A percentile compares a stretch with the other conserved stretches of the same genome.
Conservation (phyloP, 176 grass and related monocot species). For the Carex myosuroides region DNA sequence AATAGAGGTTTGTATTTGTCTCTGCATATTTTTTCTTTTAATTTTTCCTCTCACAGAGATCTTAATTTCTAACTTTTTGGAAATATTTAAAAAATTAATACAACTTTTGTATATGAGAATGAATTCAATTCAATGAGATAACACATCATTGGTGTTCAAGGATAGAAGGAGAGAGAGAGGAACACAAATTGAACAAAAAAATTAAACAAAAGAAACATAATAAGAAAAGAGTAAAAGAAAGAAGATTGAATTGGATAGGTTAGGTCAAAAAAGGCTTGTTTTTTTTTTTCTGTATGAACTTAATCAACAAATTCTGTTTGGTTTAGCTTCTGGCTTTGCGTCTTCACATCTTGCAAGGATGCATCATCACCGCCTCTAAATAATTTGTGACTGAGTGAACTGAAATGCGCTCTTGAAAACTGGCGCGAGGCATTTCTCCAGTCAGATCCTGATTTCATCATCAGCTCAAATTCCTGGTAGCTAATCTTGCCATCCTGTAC, state of each 20-base stretch:
- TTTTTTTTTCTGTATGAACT: neutral
- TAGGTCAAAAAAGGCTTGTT: conserved; percentile 13
- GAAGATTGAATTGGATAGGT: neutral
- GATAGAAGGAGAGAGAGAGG: neutral
- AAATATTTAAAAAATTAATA: neutral
- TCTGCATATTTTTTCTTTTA: neutral
- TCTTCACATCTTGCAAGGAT: conserved; percentile 6
- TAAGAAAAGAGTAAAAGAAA: neutral
- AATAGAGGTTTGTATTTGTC: neutral
- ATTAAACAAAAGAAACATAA: neutral
- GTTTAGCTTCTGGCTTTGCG: conserved; percentile 2
- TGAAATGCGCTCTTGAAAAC: conserved; percentile 51
- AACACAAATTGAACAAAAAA: neutral
- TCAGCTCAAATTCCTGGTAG: conserved; percentile 70
- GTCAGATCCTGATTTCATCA: conserved; percentile 91
- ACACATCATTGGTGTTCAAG: neutral
- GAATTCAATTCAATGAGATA: neutral
- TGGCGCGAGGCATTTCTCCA: conserved; percentile 67
- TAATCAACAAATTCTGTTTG: conserved; percentile 20
- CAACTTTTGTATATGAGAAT: conserved; percentile 2
- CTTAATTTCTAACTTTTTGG: neutral
- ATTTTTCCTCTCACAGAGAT: neutral
- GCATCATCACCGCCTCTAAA: conserved; percentile 35
- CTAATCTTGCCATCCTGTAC: conserved; percentile 89
- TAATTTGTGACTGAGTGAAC: conserved; percentile 55